Evolutionary conservation across 2,329 filamentous ascomycete genomes (phyloP).

Genomic region (Anthostomella pinea): DNA sequence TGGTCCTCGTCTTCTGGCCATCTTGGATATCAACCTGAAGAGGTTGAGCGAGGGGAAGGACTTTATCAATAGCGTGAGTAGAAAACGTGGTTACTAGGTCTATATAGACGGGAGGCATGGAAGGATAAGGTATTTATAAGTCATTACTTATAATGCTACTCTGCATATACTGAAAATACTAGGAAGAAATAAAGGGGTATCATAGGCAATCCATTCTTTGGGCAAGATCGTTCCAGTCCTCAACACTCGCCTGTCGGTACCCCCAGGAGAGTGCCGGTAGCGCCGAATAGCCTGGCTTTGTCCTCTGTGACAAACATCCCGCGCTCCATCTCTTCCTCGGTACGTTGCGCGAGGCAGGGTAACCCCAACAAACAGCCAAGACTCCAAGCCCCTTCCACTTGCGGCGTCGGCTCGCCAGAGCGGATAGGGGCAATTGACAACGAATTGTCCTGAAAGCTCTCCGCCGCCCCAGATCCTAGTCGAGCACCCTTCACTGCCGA

Average conservation of each 20-base stretch:
- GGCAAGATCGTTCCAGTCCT: no score
- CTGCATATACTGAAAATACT: no score
- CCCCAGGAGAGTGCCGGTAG: no score
- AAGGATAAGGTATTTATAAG: no score
- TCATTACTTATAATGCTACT: no score
- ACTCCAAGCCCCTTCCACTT: no score
- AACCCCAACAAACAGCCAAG: neutral
- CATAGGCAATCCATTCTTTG: no score
- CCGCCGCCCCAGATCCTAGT: neutral
- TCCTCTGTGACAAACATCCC: slow-evolving; percentile 1
- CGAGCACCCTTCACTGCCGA: neutral
- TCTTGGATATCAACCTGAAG: slow-evolving; percentile 28
- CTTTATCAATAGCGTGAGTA: slow-evolving; percentile 31
- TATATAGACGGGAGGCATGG: neutral
- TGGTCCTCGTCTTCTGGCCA: slow-evolving; percentile 22
- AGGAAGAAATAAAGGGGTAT: no score
- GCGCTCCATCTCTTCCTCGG: neutral
- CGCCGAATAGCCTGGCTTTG: neutral
- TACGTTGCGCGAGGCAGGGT: neutral
- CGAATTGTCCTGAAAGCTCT: neutral
- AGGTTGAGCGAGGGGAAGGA: slow-evolving; percentile 27
- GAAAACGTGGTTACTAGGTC: slow-evolving; percentile 31
- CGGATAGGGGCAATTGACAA: neutral
- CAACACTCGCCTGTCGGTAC: no score
- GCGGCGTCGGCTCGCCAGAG: no score